phyloP scores from a whole-genome alignment of 139 green algal species.

The Coccomyxa sp. region DNA sequence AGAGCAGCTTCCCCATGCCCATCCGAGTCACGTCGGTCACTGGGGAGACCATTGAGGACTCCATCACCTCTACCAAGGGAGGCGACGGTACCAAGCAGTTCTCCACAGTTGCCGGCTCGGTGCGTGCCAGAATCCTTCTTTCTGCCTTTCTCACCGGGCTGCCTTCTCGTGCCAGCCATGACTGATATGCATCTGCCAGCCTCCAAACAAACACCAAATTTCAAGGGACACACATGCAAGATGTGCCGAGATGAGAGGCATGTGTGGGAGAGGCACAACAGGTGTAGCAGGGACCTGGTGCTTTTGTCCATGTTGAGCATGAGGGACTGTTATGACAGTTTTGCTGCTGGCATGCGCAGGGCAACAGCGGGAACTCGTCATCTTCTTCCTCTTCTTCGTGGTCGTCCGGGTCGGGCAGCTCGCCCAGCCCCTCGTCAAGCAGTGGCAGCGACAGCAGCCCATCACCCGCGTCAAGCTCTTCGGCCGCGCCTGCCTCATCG shows the following conservation, averaged over 20 bases:
- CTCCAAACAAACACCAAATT: too few species aligned
- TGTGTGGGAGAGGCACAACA: too few species aligned
- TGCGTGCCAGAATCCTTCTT: too few species aligned
- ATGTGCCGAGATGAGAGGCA: too few species aligned
- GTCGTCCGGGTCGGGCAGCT: not conserved
- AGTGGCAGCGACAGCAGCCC: not conserved
- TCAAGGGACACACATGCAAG: too few species aligned
- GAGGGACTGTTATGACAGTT: too few species aligned
- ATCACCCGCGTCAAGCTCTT: not conserved
- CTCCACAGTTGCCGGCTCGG: not conserved
- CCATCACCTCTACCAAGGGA: not conserved
- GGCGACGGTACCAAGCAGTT: conserved; percentile 6
- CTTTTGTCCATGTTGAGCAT: too few species aligned
- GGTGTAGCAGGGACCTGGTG: too few species aligned
- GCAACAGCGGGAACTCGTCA: not conserved
- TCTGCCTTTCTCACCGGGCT: too few species aligned
- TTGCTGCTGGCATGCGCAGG: not conserved
- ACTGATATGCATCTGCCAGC: too few species aligned
- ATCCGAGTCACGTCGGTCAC: conserved; percentile 9
- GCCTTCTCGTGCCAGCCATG: too few species aligned
- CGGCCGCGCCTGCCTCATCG: not conserved
- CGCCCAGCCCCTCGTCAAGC: not conserved
- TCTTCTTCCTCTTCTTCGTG: not conserved
- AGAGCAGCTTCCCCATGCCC: conserved; percentile 16
- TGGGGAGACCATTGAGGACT: conserved; percentile 9